These are phyloP conservation scores for Solanum commersonii DNA, from an alignment of 257 asterid species.

Conservation along the genomic window DNA sequence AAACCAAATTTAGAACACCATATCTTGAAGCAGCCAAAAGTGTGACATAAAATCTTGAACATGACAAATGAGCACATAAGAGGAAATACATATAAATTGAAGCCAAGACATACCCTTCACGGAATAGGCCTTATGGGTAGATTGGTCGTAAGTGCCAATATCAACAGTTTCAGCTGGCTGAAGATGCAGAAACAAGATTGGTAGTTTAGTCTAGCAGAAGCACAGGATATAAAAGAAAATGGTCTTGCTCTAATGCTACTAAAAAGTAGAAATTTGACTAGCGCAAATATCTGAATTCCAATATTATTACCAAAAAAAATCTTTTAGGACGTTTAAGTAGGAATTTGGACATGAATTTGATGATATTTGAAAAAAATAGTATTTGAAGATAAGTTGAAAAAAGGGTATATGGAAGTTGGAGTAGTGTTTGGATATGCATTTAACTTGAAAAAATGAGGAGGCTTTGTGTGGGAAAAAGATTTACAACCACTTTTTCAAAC, in stretches of 20 bases:
- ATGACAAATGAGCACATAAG: not conserved
- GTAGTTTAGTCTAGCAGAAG: not conserved
- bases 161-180: constrained; percentile 68
- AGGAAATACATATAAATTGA: not conserved
- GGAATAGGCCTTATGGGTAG: constrained; percentile 40
- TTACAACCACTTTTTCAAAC: not conserved
- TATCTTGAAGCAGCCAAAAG: not conserved
- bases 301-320: not conserved
- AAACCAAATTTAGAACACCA: not conserved
- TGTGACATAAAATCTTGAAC: not conserved
- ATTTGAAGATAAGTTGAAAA: not conserved
- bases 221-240: not conserved
- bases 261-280: not conserved
- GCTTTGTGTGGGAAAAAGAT: not conserved
- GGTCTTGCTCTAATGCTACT: not conserved
- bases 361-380: not conserved
- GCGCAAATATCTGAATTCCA: not conserved
- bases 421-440: not conserved
- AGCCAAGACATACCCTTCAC: constrained; percentile 36
- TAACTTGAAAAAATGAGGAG: not conserved
- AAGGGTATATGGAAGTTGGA: not conserved
- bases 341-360: not conserved
- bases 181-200: constrained; percentile 7
- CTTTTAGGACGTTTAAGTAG: not conserved
- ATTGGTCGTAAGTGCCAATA: constrained; percentile 79